Evolutionary conservation across 768 basidiomycete species (phyloP), one percentile per base, ranked within the genome.

Genomic region (Rubroboletus pulcherrimus): DNA sequence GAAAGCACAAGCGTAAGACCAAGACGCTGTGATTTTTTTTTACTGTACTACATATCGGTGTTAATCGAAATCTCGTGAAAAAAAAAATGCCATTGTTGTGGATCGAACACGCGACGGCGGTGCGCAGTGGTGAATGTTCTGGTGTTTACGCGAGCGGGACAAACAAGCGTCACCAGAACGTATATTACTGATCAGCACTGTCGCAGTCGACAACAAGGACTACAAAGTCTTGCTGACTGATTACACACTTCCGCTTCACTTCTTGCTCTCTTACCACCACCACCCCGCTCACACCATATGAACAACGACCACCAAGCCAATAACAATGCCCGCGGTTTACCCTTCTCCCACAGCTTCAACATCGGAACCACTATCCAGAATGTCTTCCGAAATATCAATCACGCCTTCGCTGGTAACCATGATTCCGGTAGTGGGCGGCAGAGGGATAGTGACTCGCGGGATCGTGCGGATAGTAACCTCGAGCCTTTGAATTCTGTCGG

Each of bases 381-480:
- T 19, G 67, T 71, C 35, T 61, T 71, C 34, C 64, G 70, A 37
- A 70, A 66, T 44, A 59, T 71, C 14, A 71, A 73, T 55, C 70
- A 71, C 29, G 70, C 71, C 34, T 68, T 73, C 12, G 12, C 62
- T 7, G 35, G n/a, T 0, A 54, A 45, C 45, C 58, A 57, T 10
- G 52, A 41, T 46, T 40, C 56, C 8, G 5, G 31, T n/a, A 29
- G 39, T n/a, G 55, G 54, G 6, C 53, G 35, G 42, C 55, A 37
- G 19, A 29, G 44, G 15, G 50, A 29, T 4, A 17, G 43, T 7
- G 14, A 12, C 35, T 29, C 43, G 19, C 59, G 49, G 12, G 46
- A 42, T 51, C 43, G 24, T 14, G 24, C 44, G 11, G 35, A 49
- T 21, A 42, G 43, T n/a, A 41, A 46, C 17, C 26, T 48, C 33